These are phyloP conservation scores for Cyberlindnera xishuangbannaensis DNA, from an alignment of 805 yeast species.

Conservation along the genomic window DNA sequence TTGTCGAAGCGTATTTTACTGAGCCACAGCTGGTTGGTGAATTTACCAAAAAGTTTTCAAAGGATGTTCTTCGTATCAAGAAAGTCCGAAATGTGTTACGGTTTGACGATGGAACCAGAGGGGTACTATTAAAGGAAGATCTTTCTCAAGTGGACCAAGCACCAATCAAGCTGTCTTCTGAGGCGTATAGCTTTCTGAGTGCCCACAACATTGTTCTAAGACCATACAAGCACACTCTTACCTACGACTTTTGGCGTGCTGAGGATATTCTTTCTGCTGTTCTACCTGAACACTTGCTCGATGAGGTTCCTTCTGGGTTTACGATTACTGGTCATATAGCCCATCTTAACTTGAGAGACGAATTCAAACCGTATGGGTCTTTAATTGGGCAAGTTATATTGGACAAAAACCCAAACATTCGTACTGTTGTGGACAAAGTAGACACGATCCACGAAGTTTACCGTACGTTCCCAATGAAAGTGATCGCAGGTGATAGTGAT, in stretches of 20 bases:
- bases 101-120: conserved; percentile 27
- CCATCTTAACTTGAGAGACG: conserved; percentile 79
- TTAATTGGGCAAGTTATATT: conserved; percentile 86
- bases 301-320: conserved; percentile 84
- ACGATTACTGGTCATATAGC: conserved; percentile 95
- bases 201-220: conserved; percentile 41
- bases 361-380: conserved; percentile 73
- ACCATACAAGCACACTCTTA: conserved; percentile 52
- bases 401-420: conserved; percentile 69
- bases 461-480: conserved; percentile 91
- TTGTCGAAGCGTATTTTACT: conserved; percentile 65
- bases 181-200: conserved; percentile 40
- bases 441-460: conserved; percentile 82
- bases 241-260: conserved; percentile 79
- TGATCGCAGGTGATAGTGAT: conserved; percentile 79
- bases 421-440: conserved; percentile 88
- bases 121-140: conserved; percentile 54
- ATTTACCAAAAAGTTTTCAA: conserved; percentile 52
- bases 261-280: conserved; percentile 80
- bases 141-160: conserved; percentile 36
- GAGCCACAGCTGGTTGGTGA: conserved; percentile 45
- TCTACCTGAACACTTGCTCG: conserved; percentile 62
- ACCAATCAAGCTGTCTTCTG: conserved; percentile 32
- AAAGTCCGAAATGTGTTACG: conserved; percentile 65
- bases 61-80: conserved; percentile 65